Evolutionary conservation across 2,329 filamentous ascomycete species (phyloP).

Genomic region (Tolypocladium endophyticum): DNA sequence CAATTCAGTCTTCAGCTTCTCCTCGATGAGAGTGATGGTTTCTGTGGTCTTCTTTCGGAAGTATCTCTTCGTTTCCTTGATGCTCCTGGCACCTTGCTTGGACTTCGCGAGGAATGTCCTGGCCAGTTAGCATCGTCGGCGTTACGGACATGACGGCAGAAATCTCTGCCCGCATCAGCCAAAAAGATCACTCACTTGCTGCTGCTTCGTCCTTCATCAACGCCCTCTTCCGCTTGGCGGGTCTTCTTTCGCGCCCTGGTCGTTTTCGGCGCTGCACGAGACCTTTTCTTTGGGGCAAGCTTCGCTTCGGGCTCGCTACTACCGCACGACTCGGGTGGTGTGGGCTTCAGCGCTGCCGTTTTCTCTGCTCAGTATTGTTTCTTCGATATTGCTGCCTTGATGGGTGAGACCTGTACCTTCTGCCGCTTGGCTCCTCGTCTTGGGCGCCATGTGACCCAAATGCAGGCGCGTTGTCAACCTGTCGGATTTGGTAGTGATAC

Average conservation of each 20-base stretch:
- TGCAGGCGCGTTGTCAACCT: not conserved
- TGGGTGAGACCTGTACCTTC: conserved; percentile 7
- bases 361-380: no score
- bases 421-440: conserved; percentile 11
- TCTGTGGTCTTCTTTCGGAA: conserved; percentile 13
- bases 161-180: not conserved
- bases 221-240: not conserved
- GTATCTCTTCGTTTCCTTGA: conserved; percentile 9
- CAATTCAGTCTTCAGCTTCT: conserved; percentile 2
- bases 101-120: not conserved
- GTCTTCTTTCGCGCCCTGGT: not conserved
- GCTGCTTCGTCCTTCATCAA: not conserved
- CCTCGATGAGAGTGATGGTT: conserved; percentile 11
- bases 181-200: not conserved
- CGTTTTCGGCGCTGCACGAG: conserved; percentile 5
- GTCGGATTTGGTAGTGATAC: not conserved
- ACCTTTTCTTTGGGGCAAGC: conserved; percentile 6
- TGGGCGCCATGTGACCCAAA: conserved; percentile 13
- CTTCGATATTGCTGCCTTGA: not conserved
- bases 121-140: not conserved
- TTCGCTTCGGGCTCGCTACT: not conserved
- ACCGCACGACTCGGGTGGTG: conserved; percentile 1
- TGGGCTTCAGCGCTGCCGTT: not conserved
- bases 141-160: not conserved
- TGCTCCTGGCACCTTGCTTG: conserved; percentile 6